Evolutionary conservation across 331 rosid species (phyloP).

Genomic region (Malus hybrid): DNA sequence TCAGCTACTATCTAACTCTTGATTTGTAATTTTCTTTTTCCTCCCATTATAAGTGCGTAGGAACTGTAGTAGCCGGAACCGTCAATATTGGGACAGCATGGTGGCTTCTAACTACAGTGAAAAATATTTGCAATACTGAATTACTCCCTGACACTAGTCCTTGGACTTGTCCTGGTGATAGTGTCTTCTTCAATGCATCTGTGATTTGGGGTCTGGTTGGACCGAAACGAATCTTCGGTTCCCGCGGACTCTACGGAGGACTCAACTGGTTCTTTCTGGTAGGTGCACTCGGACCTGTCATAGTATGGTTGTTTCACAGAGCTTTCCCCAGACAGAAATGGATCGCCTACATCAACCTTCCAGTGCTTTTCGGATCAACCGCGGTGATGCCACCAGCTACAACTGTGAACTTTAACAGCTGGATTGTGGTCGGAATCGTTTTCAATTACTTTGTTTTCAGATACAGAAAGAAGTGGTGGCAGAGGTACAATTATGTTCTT

Average conservation of each 20-base stretch:
- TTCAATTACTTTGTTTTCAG: slow-evolving; percentile 26
- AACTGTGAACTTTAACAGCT: slow-evolving; percentile 23
- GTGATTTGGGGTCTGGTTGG: slow-evolving; percentile 35
- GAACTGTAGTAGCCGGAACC: slow-evolving; percentile 28
- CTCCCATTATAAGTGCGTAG: slow-evolving; percentile 10
- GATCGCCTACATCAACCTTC: slow-evolving; percentile 30
- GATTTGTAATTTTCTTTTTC: not conserved
- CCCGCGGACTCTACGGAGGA: slow-evolving; percentile 8
- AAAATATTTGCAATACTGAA: slow-evolving; percentile 11
- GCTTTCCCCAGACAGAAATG: slow-evolving; percentile 17
- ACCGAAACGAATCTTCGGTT: slow-evolving; percentile 19
- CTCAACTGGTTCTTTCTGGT: slow-evolving; percentile 28
- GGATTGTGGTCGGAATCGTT: slow-evolving; percentile 25
- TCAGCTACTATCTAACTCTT: no score
- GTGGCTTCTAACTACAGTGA: slow-evolving; percentile 21
- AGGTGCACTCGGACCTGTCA: slow-evolving; percentile 18
- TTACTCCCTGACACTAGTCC: slow-evolving; percentile 6
- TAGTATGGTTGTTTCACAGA: slow-evolving; percentile 15
- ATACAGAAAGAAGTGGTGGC: slow-evolving; percentile 35
- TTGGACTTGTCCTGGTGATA: slow-evolving; percentile 26
- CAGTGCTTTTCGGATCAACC: slow-evolving; percentile 29
- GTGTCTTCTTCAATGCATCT: slow-evolving; percentile 26
- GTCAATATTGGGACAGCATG: slow-evolving; percentile 21
- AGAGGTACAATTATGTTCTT: slow-evolving; percentile 26
- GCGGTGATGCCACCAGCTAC: slow-evolving; percentile 29